These are phyloP conservation scores for Suhomyces guaymorum DNA, from an alignment of 1,139 yeast genomes.

Conservation along the genomic window DNA sequence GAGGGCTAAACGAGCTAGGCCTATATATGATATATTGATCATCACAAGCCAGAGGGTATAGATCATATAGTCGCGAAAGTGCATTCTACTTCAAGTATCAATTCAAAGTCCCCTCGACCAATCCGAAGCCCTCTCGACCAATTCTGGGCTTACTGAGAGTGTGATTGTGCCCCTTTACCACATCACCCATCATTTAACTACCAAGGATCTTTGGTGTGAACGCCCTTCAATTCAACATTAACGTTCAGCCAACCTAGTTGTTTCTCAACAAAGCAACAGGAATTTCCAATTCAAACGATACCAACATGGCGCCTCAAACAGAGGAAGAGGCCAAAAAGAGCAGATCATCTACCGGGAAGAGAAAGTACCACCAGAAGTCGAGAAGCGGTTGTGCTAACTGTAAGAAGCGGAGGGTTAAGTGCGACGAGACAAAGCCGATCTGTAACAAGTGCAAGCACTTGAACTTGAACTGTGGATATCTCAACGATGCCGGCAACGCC, in stretches of 20 bases:
- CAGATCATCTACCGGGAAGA: slow-evolving; percentile 42
- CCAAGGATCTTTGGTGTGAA: neutral
- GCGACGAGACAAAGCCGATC: slow-evolving; percentile 82
- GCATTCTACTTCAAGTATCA: neutral
- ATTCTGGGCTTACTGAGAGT: no score
- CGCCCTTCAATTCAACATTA: slow-evolving; percentile 9
- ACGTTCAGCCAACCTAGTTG: slow-evolving; percentile 4
- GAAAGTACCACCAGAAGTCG: slow-evolving; percentile 84
- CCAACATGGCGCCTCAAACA: neutral
- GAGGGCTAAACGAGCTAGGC: slow-evolving; percentile 7
- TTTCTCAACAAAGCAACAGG: slow-evolving; percentile 11
- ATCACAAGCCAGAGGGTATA: no score
- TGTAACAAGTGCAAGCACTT: slow-evolving; percentile 79
- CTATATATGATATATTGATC: slow-evolving; percentile 5
- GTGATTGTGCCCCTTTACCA: neutral
- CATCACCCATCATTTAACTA: neutral
- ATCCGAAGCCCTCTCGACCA: no score
- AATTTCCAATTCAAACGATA: slow-evolving; percentile 7
- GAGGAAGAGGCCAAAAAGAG: slow-evolving; percentile 8
- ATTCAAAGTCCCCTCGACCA: neutral
- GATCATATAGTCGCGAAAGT: no score
- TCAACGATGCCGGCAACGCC: slow-evolving; percentile 22
- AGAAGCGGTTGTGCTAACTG: slow-evolving; percentile 88
- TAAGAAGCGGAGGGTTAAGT: slow-evolving; percentile 83
- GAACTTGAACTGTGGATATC: slow-evolving; percentile 72